phyloP scores from a whole-genome alignment of 257 asterid genomes.

The Gardenia jasminoides region DNA sequence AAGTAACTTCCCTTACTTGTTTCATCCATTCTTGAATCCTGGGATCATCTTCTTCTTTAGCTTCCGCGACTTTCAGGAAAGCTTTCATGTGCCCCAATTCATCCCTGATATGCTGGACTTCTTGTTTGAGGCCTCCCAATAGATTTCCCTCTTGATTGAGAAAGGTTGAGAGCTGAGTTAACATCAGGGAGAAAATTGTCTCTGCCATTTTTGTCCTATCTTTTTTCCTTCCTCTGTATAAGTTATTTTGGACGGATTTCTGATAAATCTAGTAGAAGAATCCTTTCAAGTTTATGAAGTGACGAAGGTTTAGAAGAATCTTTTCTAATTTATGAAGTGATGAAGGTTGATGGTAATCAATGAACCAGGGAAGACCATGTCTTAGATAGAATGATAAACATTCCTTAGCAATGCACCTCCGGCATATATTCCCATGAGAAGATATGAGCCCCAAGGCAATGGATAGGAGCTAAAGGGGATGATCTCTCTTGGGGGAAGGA shows the following conservation, averaged over 20 bases:
- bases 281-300: background rate
- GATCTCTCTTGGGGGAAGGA: background rate
- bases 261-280: background rate
- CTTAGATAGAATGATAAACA: too few species aligned
- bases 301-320: background rate
- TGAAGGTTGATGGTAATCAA: background rate
- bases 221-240: background rate
- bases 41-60: slow-evolving; percentile 26
- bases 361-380: background rate
- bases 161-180: slow-evolving; percentile 21
- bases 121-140: slow-evolving; percentile 12
- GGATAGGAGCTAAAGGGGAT: background rate
- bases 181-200: slow-evolving; percentile 17
- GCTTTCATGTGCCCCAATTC: slow-evolving; percentile 32
- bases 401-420: background rate
- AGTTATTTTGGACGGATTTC: background rate
- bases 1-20: slow-evolving; percentile 37
- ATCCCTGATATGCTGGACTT: slow-evolving; percentile 23
- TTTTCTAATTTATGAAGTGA: background rate
- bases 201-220: slow-evolving; percentile 28
- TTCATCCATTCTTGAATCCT: slow-evolving; percentile 33
- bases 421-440: background rate
- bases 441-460: background rate
- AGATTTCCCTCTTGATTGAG: slow-evolving; percentile 16
- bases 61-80: slow-evolving; percentile 37